These are phyloP conservation scores for Dactylella cylindrospora DNA, from an alignment of 2,329 filamentous ascomycete genomes.

Conservation along the genomic window DNA sequence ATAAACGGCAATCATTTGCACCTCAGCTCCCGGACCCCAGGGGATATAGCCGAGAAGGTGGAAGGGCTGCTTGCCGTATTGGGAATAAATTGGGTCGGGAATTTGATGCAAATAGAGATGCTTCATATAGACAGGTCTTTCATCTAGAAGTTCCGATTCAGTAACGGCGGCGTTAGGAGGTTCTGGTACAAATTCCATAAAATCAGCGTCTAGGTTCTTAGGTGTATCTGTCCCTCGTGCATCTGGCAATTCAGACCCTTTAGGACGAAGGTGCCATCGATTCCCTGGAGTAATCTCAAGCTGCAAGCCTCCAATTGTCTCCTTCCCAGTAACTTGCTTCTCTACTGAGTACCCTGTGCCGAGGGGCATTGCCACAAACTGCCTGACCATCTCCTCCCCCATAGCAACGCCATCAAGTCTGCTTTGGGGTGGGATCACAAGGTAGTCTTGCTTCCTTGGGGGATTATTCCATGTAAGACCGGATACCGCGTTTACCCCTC, in stretches of 20 bases:
- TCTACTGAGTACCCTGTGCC: constrained; percentile 56
- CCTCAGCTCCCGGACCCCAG: constrained; percentile 3
- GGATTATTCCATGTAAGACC: constrained; percentile 11
- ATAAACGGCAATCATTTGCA: constrained; percentile 3
- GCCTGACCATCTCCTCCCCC: constrained; percentile 52
- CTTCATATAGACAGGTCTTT: constrained; percentile 2
- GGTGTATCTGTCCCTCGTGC: not conserved
- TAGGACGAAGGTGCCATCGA: not conserved
- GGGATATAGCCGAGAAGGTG: not conserved
- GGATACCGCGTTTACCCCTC: constrained; percentile 51
- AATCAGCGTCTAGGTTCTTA: not conserved
- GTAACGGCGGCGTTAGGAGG: not conserved
- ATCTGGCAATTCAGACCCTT: not conserved
- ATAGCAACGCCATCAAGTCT: constrained; percentile 55
- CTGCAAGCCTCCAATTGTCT: constrained; percentile 54
- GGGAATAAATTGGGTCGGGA: not conserved
- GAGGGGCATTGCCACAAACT: constrained; percentile 57
- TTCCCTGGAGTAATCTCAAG: constrained; percentile 53
- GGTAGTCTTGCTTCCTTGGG: constrained; percentile 53
- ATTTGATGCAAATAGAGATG: constrained; percentile 3
- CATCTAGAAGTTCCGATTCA: not conserved
- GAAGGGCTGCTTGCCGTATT: not conserved
- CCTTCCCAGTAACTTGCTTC: constrained; percentile 55
- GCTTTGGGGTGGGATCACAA: constrained; percentile 52
- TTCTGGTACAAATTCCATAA: not conserved